Evolutionary conservation across 2,329 filamentous ascomycete species (phyloP), one percentile per base, ranked within the genome.

Genomic region (Pyricularia sp.): DNA sequence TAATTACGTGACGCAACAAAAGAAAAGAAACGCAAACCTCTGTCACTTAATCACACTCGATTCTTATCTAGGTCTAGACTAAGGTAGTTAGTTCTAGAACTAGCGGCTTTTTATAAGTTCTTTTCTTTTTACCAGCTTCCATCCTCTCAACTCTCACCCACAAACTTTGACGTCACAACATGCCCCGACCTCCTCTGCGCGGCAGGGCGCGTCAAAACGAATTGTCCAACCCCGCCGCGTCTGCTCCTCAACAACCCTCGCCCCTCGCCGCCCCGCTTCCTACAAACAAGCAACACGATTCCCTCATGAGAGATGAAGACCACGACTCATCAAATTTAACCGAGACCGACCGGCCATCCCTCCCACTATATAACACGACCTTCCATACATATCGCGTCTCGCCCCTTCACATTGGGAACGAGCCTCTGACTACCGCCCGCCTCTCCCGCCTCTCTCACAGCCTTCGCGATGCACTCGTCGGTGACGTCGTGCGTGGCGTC

Each of bases 401-500:
- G 0, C 85, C 85, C 1, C 78, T 88, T 0, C 82, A 83, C 73
- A 70, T 85, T 26, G 84, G 84, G 28, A 68, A 76, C 3, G 76
- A 81, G 2, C 59, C 72, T 0, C 77, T 87, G 0, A 78, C 77
- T 0, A 65, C 75, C 0, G 61, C 73, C 0, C 79, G 81, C 3
- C 79, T 88, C 2, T 75, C 78, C 17, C 69, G 75, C 0, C 77
- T 88, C 0, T 81, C 83, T 0, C 79, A 80, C 9, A 79, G 83
- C 2, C 76, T 88, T 1, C 82, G 85, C 58, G 85, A 88, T 65
- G 79, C 79, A 1, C 79, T 88, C 0, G 84, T 87, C 0, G 86
- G 86, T 20, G 86, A 88, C 72, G 82, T 86, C 1, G 84, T 88
- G n/a, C 83, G 86, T 69, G 86, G 86, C 63, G 82, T 88, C 23